These are phyloP conservation scores for Penicillium subrubescens DNA, from an alignment of 495 filamentous ascomycete genomes.

Conservation along the genomic window DNA sequence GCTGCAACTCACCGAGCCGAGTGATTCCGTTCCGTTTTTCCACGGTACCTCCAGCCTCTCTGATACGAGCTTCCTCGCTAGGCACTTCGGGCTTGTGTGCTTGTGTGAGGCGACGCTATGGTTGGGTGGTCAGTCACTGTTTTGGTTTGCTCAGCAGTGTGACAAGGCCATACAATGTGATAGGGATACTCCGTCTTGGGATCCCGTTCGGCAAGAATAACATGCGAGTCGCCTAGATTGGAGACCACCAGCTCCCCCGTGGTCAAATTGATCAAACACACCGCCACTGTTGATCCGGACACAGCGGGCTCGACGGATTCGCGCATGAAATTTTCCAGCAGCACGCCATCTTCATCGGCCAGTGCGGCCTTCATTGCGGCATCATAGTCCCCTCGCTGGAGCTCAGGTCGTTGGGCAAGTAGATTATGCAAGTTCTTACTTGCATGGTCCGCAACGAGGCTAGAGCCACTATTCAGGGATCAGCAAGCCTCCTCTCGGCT, in stretches of 20 bases:
- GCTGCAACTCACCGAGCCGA: slow-evolving; percentile 33
- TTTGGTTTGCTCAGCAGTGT: neutral
- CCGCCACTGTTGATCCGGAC: slow-evolving; percentile 41
- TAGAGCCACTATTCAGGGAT: slow-evolving; percentile 33
- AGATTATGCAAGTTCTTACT: slow-evolving; percentile 31
- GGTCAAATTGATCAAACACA: slow-evolving; percentile 42
- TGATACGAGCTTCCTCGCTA: slow-evolving; percentile 38
- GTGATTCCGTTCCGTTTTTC: slow-evolving; percentile 28
- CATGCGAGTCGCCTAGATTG: slow-evolving; percentile 47
- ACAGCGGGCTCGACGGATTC: slow-evolving; percentile 31
- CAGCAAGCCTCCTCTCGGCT: neutral
- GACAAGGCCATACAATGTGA: slow-evolving; percentile 28
- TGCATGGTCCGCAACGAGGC: slow-evolving; percentile 38
- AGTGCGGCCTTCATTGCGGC: slow-evolving; percentile 38
- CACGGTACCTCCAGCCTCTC: slow-evolving; percentile 39
- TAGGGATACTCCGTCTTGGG: slow-evolving; percentile 32
- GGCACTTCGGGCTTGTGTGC: slow-evolving; percentile 40
- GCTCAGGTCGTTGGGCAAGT: slow-evolving; percentile 34
- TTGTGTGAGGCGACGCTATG: slow-evolving; percentile 38
- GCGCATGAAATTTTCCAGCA: slow-evolving; percentile 32
- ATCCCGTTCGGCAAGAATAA: slow-evolving; percentile 38
- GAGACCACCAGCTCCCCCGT: slow-evolving; percentile 38
- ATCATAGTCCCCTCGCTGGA: slow-evolving; percentile 34
- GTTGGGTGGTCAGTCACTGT: slow-evolving; percentile 6
- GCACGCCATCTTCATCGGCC: slow-evolving; percentile 40